These are phyloP conservation scores for Silene uniflora DNA, from an alignment of 148 eudicot species.

Conservation along the genomic window DNA sequence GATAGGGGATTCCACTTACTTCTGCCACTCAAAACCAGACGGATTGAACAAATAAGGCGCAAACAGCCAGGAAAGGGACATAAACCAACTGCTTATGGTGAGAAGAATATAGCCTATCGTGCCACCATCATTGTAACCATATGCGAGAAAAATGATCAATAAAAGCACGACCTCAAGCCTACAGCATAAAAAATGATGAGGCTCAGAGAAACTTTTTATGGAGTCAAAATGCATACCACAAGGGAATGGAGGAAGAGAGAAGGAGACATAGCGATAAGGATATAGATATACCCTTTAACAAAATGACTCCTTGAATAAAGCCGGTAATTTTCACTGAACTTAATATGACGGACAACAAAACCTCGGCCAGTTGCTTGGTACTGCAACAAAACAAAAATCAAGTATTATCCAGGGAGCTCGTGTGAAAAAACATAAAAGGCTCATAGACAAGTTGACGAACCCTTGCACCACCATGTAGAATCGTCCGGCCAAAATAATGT, in stretches of 20 bases:
- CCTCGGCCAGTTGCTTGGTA: slow-evolving; percentile 99
- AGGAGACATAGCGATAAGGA: slow-evolving; percentile 9
- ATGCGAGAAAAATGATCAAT: slow-evolving; percentile 75
- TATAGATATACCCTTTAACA: slow-evolving; percentile 68
- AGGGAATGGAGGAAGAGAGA: too few relatives aligned
- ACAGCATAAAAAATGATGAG: slow-evolving; percentile 22
- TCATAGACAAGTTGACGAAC: slow-evolving; percentile 35
- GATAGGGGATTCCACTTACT: slow-evolving; percentile 44
- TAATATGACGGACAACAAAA: slow-evolving; percentile 93
- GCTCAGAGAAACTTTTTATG: neutral
- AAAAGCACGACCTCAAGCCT: slow-evolving; percentile 88
- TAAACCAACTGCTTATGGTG: slow-evolving; percentile 90
- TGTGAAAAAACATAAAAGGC: neutral
- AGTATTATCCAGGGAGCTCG: neutral
- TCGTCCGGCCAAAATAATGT: slow-evolving; percentile 98
- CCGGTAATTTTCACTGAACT: slow-evolving; percentile 95
- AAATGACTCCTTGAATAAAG: slow-evolving; percentile 98
- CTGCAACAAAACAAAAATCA: slow-evolving; percentile 36
- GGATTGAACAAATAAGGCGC: slow-evolving; percentile 98
- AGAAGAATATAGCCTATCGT: slow-evolving; percentile 76
- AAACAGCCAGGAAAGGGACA: slow-evolving; percentile 93
- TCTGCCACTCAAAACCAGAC: slow-evolving; percentile 98
- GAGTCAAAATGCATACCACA: neutral
- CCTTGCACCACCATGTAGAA: slow-evolving; percentile 98
- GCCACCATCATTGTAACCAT: slow-evolving; percentile 66